Evolutionary conservation across 768 basidiomycete species (phyloP), one percentile per base, ranked within the genome.

Genomic region (Galerina sulciceps): DNA sequence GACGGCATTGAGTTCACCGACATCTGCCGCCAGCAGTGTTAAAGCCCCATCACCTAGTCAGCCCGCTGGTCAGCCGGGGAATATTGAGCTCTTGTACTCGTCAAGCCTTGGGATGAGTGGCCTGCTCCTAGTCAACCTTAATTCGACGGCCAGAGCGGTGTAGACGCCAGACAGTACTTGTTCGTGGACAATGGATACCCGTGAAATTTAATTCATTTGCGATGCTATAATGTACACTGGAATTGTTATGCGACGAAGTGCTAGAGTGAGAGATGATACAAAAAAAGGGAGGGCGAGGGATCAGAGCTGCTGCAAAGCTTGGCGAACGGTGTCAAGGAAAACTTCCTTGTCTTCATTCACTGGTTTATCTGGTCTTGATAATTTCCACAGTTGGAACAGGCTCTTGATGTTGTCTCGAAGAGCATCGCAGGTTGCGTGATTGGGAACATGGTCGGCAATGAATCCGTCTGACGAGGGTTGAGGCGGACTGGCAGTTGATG

Each of bases 331-430:
- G 17, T 67, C 48, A 2, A 81, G 61, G 62, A 84, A 84, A 48
- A 72, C 35, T 26, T 74, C 70, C 31, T 68, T 64, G 51, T 77
- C 75, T 3, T 65, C 57, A 3, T 63, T 66, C 6, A 43, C 55
- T 31, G 60, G 42, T 11, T 49, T 55, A 46, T 54, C 59, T 23
- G 47, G 61, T 53, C 70, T 74, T 26, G 77, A 72, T 10, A 78
- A 65, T 66, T 73, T 82, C 88, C 89, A 90, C 18, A 90, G 77
- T 26, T 69, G 74, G 69, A 84, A 89, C 40, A 91, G 68, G 1
- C 85, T 82, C 58, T 75, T 78, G 48, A 89, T 79, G 34, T 81
- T 78, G 37, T 83, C 79, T 40, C 74, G 78, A 45, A 90, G 71
- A 17, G 82, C 78, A 23, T 75, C 75, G 47, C 79, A 70, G 52